A percentile compares a stretch with the other conserved stretches of the same genome.
These are phyloP conservation scores for Pisolithus orientalis DNA, from an alignment of 768 basidiomycete genomes.

Conservation along the genomic window DNA sequence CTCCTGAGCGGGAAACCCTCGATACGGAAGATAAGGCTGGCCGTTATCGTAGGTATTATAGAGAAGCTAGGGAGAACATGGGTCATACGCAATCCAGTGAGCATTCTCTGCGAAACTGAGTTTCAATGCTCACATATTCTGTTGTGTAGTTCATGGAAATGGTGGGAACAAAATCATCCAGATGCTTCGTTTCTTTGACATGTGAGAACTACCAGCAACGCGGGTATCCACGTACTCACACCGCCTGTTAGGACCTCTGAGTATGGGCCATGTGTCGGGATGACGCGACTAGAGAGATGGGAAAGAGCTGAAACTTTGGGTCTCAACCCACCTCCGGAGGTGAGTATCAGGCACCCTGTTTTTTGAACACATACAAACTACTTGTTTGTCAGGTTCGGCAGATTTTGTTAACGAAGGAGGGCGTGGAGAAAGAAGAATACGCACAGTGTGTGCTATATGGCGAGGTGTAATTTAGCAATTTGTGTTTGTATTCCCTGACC, in stretches of 20 bases:
- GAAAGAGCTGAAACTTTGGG: constrained; percentile 75
- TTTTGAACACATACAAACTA: not conserved
- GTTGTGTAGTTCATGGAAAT: constrained; percentile 53
- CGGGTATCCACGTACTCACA: constrained; percentile 1
- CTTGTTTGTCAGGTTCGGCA: constrained; percentile 54
- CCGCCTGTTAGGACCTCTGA: constrained; percentile 51
- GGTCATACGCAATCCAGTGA: constrained; percentile 54
- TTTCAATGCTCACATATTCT: constrained; percentile 2
- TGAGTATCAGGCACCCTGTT: constrained; percentile 23
- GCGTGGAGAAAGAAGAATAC: constrained; percentile 45
- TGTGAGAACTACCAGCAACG: constrained; percentile 36
- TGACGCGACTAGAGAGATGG: constrained; percentile 84
- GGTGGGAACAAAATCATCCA: constrained; percentile 58
- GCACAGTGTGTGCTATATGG: constrained; percentile 57
- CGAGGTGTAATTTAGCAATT: constrained; percentile 22
- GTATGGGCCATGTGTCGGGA: constrained; percentile 75
- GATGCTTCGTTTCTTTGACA: constrained; percentile 75
- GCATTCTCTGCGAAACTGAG: constrained; percentile 15
- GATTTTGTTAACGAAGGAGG: constrained; percentile 69
- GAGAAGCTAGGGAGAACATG: constrained; percentile 45
- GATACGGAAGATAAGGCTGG: constrained; percentile 44
- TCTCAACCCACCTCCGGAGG: constrained; percentile 74
- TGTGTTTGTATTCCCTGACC: not conserved
- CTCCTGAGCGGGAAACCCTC: constrained; percentile 16
- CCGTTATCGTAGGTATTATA: constrained; percentile 47